Base-by-base conservation (phyloP, 225 moss, liverwort and hornwort genomes). In the Polytrichum commune region DNA sequence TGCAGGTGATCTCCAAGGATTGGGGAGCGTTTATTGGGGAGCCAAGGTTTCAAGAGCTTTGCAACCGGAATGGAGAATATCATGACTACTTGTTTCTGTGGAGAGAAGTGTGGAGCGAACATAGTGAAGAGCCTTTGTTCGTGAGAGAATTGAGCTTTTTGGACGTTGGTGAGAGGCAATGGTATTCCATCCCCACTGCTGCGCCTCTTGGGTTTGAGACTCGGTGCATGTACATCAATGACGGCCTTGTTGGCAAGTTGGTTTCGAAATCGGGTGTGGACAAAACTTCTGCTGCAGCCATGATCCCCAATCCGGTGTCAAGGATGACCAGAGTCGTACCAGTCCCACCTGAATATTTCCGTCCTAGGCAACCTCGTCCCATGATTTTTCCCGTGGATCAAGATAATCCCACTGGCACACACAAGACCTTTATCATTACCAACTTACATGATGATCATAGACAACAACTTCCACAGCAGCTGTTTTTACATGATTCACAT, bases 241-340 rank as follows among this genome's bases (percentile, higher is more conserved):
- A 84, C 19, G 84, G 84, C 29, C 73, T 84, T 5, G 66, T 84
- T 10, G 81, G 84, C 54, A 81, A 81, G 29, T 8, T 84, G 29
- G 77, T 77, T 69, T 81, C 84, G 29, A 30, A 81, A 35, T 72
- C 75, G 18, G 81, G 78, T 53, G 78, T 62, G 35, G 84, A 84
- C 10, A 80, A 81, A 29, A 80, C 77, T 66, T 72, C 81, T 28
- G 81, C 81, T 7, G 64, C 78, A 27, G 62, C 75, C 0, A 75
- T 30, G 30, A 5, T 84, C 75, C 78, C 69, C 53, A 78, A 81
- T 62, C 81, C 75, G 0, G 75, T 81, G 8, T 75, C 78, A 1
- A 19, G 53, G 24, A 73, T 57, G 1, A 72, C 77, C 5, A 24
- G 13, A 27, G 57, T 54, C 5, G 28, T 84, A 66, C 84, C 84